These are phyloP conservation scores for Penicillium paradoxum DNA, from an alignment of 495 filamentous ascomycete species.

Conservation along the genomic window DNA sequence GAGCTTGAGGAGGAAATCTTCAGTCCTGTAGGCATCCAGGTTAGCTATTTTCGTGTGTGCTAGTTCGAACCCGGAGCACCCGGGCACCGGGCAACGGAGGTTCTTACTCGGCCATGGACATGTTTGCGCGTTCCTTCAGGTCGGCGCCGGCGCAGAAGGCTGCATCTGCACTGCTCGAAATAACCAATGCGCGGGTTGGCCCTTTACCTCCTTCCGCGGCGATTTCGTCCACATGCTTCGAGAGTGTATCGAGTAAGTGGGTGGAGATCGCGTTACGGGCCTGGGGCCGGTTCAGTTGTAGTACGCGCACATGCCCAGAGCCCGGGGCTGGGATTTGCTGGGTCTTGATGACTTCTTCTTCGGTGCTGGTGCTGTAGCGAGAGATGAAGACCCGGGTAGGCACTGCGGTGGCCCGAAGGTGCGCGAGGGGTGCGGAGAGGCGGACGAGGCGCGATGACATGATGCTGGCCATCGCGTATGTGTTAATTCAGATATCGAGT, in stretches of 20 bases:
- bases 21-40: slow-evolving; percentile 48
- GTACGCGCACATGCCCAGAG: slow-evolving; percentile 76
- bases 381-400: slow-evolving; percentile 30
- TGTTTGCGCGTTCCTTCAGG: slow-evolving; percentile 75
- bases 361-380: slow-evolving; percentile 32
- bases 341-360: slow-evolving; percentile 57
- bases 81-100: neutral
- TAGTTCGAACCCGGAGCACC: neutral
- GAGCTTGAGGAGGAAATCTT: slow-evolving; percentile 68
- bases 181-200: slow-evolving; percentile 68
- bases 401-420: slow-evolving; percentile 17
- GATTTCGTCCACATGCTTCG: slow-evolving; percentile 63
- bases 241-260: slow-evolving; percentile 64
- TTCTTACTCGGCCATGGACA: slow-evolving; percentile 63
- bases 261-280: slow-evolving; percentile 88
- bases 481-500: slow-evolving; percentile 1
- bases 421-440: slow-evolving; percentile 17
- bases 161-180: slow-evolving; percentile 71
- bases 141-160: slow-evolving; percentile 94
- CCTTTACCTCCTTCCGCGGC: slow-evolving; percentile 60
- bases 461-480: slow-evolving; percentile 13
- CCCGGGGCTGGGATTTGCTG: slow-evolving; percentile 72
- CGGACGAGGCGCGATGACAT: slow-evolving; percentile 33
- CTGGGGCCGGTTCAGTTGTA: slow-evolving; percentile 77
- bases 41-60: neutral